Evolutionary conservation across 2,329 filamentous ascomycete genomes (phyloP), one percentile per base, ranked within the genome.

Genomic region (Endoconidiophora polonica): DNA sequence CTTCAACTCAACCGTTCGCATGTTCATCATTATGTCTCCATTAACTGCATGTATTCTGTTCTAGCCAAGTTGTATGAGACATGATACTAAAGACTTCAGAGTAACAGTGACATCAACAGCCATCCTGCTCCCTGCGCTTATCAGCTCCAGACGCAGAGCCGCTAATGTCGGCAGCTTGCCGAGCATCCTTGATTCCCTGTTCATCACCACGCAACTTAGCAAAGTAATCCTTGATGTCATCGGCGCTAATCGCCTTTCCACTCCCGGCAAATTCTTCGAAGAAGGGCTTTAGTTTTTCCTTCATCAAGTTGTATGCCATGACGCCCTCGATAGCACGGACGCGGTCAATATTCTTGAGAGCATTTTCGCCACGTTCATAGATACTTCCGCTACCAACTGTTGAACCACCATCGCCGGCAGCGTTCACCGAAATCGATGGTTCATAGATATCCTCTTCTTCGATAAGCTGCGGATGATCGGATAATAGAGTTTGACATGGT

Each of bases 211-310:
- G 76, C 57, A 98, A 66, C 67, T 91, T 90, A 47, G 90, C 90
- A 72, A 98, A 98, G 63, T 95, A 94, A 2, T 77, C 77, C 65
- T 95, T 98, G 65, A 98, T 91, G 65, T 96, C 88, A 61, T 98
- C 91, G 1, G 90, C 90, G 1, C 86, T 81, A 20, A 98, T 88
- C 0, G 85, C 80, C 63, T 84, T 70, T 1, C 90, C 90, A 55
- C 82, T 93, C 61, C 95, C 86, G 0, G 91, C 91, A 62, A 94
- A 98, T 41, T 93, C 83, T 65, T 88, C 79, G 59, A 98, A 77
- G 62, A 98, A 96, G 0, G 81, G 81, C 69, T 90, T 94, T n/a
- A 98, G 78, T 61, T 90, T 88, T 60, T 96, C 88, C 61, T 93
- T 91, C 54, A 98, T 74, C 59, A 94, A 83, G 59, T 96, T 95